Conservation (phyloP, 495 filamentous ascomycete genomes). For the Rhizodiscina lignyota region DNA sequence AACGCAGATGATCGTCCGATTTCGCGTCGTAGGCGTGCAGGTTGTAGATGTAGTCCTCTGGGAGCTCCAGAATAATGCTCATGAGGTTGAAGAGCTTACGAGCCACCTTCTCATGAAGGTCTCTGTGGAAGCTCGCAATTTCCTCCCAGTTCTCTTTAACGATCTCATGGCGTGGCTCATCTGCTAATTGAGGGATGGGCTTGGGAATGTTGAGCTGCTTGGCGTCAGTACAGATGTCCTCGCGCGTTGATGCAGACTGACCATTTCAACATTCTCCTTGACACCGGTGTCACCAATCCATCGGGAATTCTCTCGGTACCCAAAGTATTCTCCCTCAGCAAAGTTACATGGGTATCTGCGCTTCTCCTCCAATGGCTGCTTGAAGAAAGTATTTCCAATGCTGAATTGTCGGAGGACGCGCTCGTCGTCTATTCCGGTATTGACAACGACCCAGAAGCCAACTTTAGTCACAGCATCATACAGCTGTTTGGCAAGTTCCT, state of each 20-base stretch:
- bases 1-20: neutral
- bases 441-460: slow-evolving; percentile 18
- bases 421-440: slow-evolving; percentile 20
- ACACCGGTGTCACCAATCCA: slow-evolving; percentile 30
- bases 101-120: slow-evolving; percentile 1
- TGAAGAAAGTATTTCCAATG: slow-evolving; percentile 25
- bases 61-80: neutral
- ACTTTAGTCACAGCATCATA: slow-evolving; percentile 1
- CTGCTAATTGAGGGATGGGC: slow-evolving; percentile 24
- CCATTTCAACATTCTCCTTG: slow-evolving; percentile 30
- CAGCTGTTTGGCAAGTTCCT: neutral
- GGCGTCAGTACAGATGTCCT: slow-evolving; percentile 1
- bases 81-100: neutral
- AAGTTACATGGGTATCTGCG: slow-evolving; percentile 26
- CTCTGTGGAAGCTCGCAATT: slow-evolving; percentile 1
- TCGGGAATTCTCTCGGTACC: slow-evolving; percentile 26
- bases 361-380: slow-evolving; percentile 20
- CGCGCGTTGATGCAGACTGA: slow-evolving; percentile 4
- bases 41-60: neutral
- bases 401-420: slow-evolving; percentile 24
- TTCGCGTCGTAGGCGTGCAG: neutral
- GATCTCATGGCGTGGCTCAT: slow-evolving; percentile 19
- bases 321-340: slow-evolving; percentile 28
- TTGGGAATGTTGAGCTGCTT: slow-evolving; percentile 31
- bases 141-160: slow-evolving; percentile 11